A percentile compares a stretch with the other conserved stretches of the same genome.
These are phyloP conservation scores for Furculomyces boomerangus DNA, from an alignment of 371 early-diverging fungal species.

Conservation along the genomic window DNA sequence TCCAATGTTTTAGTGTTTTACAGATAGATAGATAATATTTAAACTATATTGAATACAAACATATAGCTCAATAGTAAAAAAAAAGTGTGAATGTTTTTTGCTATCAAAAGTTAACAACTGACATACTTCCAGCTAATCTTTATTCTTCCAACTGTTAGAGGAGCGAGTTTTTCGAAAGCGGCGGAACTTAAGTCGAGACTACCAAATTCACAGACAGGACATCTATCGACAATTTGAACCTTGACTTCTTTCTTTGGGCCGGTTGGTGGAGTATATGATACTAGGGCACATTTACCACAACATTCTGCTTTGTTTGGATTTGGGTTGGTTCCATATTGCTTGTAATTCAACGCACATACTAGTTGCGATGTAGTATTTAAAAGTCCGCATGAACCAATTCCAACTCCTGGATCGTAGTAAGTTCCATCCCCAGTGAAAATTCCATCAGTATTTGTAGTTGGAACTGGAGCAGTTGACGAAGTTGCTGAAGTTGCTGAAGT, in stretches of 20 bases:
- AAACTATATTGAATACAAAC: too few species aligned
- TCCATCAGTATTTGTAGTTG: background rate
- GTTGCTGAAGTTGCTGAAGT: background rate
- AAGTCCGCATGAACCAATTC: slow-evolving; percentile 11
- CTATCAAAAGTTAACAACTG: slow-evolving; percentile 15
- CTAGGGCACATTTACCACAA: slow-evolving; percentile 27
- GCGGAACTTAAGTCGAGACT: slow-evolving; percentile 37
- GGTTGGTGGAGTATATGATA: slow-evolving; percentile 15
- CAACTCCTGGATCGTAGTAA: slow-evolving; percentile 15
- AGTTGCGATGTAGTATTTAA: slow-evolving; percentile 11
- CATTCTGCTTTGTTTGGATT: slow-evolving; percentile 23
- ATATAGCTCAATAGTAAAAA: too few species aligned
- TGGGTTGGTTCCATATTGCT: slow-evolving; percentile 14
- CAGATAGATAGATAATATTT: too few species aligned
- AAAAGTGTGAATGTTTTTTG: too few species aligned
- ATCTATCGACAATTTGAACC: slow-evolving; percentile 14
- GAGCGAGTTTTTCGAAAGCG: slow-evolving; percentile 32
- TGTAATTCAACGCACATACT: slow-evolving; percentile 17
- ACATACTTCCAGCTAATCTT: slow-evolving; percentile 34
- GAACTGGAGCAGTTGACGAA: background rate
- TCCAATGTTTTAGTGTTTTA: too few species aligned
- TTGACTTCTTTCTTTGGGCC: slow-evolving; percentile 8
- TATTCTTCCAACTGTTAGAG: slow-evolving; percentile 27
- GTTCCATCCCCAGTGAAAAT: slow-evolving; percentile 18
- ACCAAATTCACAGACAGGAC: slow-evolving; percentile 22